These are phyloP conservation scores for Talaromyces adpressus DNA, from an alignment of 495 filamentous ascomycete genomes.

Conservation along the genomic window DNA sequence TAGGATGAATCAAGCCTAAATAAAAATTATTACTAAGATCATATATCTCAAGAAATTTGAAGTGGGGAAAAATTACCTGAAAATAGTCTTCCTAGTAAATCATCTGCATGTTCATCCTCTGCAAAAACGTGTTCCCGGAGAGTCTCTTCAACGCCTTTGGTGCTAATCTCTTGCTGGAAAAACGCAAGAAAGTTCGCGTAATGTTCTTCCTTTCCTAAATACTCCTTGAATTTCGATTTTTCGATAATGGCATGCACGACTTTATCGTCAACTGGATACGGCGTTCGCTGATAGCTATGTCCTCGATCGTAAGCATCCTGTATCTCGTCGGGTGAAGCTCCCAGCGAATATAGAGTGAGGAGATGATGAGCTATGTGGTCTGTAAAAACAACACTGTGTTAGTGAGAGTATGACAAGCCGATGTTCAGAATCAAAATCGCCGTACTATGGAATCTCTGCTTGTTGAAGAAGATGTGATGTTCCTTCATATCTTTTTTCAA, in stretches of 20 bases:
- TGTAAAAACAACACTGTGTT: slow-evolving; percentile 5
- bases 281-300: slow-evolving; percentile 52
- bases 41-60: too few relatives aligned
- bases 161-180: slow-evolving; percentile 64
- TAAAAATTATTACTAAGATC: too few relatives aligned
- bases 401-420: slow-evolving; percentile 6
- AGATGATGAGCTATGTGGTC: slow-evolving; percentile 69
- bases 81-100: slow-evolving; percentile 52
- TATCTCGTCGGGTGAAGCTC: slow-evolving; percentile 52
- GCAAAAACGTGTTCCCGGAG: slow-evolving; percentile 61
- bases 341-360: slow-evolving; percentile 69
- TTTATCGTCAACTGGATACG: slow-evolving; percentile 26
- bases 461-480: slow-evolving; percentile 75
- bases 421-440: slow-evolving; percentile 1
- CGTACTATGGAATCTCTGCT: slow-evolving; percentile 60
- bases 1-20: slow-evolving; percentile 17
- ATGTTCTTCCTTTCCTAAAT: slow-evolving; percentile 43
- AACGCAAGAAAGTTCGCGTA: slow-evolving; percentile 66
- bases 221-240: slow-evolving; percentile 41
- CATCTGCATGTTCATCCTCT: slow-evolving; percentile 51
- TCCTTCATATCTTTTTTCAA: slow-evolving; percentile 68
- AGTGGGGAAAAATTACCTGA: slow-evolving; percentile 30
- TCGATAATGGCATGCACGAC: slow-evolving; percentile 47
- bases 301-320: slow-evolving; percentile 52
- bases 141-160: slow-evolving; percentile 48